Base-by-base conservation (phyloP, 352 stramenopile species). In the Aphanomyces astaci region DNA sequence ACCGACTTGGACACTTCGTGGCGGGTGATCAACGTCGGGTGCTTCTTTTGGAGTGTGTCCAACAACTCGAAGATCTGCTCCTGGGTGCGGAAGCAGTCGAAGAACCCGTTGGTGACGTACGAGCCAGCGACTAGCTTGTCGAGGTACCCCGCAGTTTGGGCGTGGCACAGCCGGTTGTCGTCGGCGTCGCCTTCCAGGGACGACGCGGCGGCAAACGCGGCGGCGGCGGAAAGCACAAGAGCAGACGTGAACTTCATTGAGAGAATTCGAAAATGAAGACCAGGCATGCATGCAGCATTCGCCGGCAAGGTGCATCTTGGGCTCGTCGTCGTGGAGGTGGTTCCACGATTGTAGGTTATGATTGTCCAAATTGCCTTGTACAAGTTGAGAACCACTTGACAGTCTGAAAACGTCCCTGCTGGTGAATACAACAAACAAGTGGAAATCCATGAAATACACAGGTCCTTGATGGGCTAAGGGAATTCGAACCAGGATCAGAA, bases 71-170 rank as follows among this genome's bases (percentile, higher is more conserved):
- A 70, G 17, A 76, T 65, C 25, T 79, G 59, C 2, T 32, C 63
- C 0, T 57, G 51, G 2, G 48, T 75, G 11, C 74, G 72, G 66
- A 73, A 79, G 52, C 74, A 79, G 49, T 77, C 65, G 55, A 77
- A 75, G 57, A 79, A 79, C 2, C 31, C 52, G 36, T 66, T 79
- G 24, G 57, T 43, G 7, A 63, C 71, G 64, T 76, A 79, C 57
- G 71, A 73, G 54, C 59, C 59, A 30, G 59, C 30, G 2, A 19
- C 10, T 9, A 66, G 30, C 7, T 13, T 66, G 4, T 30, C 22
- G 17, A 52, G 15, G 46, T 66, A 66, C 10, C 59, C 59, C 5
- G 32, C 33, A 30, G 31, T 66, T 13, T 32, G 17, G 25, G 52
- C 54, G 46, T 66, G 59, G 46, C 59, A 66, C n/a, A 19, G 19